These are phyloP conservation scores for Juglanconis juglandina DNA, from an alignment of 2,329 filamentous ascomycete genomes.

Conservation along the genomic window DNA sequence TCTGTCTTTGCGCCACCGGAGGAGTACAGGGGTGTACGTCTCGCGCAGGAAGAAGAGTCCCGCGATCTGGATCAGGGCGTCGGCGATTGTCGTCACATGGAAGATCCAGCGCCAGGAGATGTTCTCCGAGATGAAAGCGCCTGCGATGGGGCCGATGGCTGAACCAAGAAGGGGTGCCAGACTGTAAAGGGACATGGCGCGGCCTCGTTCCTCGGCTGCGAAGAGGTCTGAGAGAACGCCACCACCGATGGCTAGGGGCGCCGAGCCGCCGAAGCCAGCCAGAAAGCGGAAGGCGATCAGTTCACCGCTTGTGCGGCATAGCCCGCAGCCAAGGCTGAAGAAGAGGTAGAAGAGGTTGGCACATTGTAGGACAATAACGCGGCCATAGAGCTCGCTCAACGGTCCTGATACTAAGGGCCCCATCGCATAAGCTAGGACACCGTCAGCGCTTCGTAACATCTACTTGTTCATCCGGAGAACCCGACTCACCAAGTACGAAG, in stretches of 20 bases:
- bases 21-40: slow-evolving; percentile 63
- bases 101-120: slow-evolving; percentile 73
- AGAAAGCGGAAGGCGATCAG: slow-evolving; percentile 58
- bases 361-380: slow-evolving; percentile 50
- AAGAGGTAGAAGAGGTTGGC: slow-evolving; percentile 53
- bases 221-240: slow-evolving; percentile 49
- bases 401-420: slow-evolving; percentile 50
- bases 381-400: slow-evolving; percentile 54
- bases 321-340: slow-evolving; percentile 53
- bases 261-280: slow-evolving; percentile 56
- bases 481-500: slow-evolving; percentile 39
- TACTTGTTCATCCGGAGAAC: background rate
- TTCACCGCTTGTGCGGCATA: slow-evolving; percentile 46
- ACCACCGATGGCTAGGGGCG: slow-evolving; percentile 44
- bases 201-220: slow-evolving; percentile 58
- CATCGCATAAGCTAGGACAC: slow-evolving; percentile 11
- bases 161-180: slow-evolving; percentile 63
- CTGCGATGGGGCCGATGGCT: slow-evolving; percentile 62
- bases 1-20: slow-evolving; percentile 49
- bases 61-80: slow-evolving; percentile 56
- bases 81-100: slow-evolving; percentile 61
- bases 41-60: slow-evolving; percentile 61
- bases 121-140: slow-evolving; percentile 61
- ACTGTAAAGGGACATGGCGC: slow-evolving; percentile 60
- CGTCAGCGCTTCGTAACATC: background rate